Evolutionary conservation across 768 basidiomycete genomes (phyloP), one percentile per base, ranked within the genome.

Genomic region (Mycena alexandri): DNA sequence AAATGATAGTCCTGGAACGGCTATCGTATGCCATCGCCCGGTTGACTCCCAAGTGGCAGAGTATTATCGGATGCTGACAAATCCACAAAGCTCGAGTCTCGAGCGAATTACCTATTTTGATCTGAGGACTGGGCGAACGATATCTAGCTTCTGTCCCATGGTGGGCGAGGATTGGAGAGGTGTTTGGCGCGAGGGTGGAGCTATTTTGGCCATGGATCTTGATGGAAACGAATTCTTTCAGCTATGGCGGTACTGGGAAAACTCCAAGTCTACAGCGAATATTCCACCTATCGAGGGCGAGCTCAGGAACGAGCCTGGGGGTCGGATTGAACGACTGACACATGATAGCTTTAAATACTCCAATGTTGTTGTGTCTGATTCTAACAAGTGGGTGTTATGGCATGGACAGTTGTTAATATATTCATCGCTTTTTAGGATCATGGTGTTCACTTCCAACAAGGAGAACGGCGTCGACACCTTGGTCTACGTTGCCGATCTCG

Each of bases 161-260:
- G 48, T 48, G 19, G 80, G 79, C 6, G 83, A 83, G n/a, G 80
- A 83, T 61, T 83, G 81, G 82, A 75, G 79, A 47, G 80, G 82
- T 10, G 65, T 75, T 29, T 78, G 74, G 70, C 80, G 81, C 42
- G 61, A 73, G 25, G 78, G 79, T 16, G 80, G 81, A 9, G 75
- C 79, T 1, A 74, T 82, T 42, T 76, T 82, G 74, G 67, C 77
- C 6, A 81, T 82, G 80, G 81, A 82, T 57, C 78, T 81, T 29
- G 77, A 78, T 34, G 81, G 81, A 53, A 82, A 78, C 43, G 80
- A 82, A 46, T 77, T 77, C 34, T 81, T 77, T 56, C 83, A 84
- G n/a, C 75, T 83, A 33, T 83, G 82, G 82, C 82, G 83, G 36
- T 81, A 82, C 70, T 84, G 83, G 83, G 82, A 83, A 54, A 79